Base-by-base conservation (phyloP, 177 flowering plant genomes). In the Vitis hybrid region DNA sequence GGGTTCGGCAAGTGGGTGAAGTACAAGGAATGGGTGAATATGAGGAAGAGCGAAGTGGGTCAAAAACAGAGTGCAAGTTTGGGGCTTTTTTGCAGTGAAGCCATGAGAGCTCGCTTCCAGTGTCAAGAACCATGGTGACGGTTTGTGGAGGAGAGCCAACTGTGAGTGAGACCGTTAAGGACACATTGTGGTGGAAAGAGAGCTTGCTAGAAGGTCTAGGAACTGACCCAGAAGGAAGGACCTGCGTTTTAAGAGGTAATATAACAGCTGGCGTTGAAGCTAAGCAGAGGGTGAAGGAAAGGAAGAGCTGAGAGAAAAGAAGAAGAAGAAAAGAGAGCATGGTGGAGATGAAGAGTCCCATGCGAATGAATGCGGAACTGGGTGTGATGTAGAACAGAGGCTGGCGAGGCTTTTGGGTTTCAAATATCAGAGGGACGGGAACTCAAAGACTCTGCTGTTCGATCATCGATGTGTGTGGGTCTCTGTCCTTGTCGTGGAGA, bases 21-120 rank as follows among this genome's bases (percentile, higher is more conserved):
- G 86, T 62, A 67, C 98, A 93, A 4, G 87, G 82, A 63, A 86
- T 40, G 3, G 89, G 81, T 0, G 84, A 51, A 74, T 89, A 91
- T 0, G 97, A 84, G 2, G 78, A 48, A 50, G 98, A 93, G n/a
- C n/a, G 49, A 12, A 61, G 19, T 3, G 94, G 95, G 81, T 80
- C 60, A 74, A 87, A 92, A 0, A 81, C 30, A 57, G 84, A 62
- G 3, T 70, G 60, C 0, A 72, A 57, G 49, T 14, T 62, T 18
- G 72, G 77, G 62, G 78, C 18, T 66, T 78, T 82, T 0, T 78
- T 84, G 71, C 97, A 89, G 69, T 82, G 90, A 11, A 93, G 79
- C 91, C 91, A 93, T 0, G 96, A 87, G 67, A 93, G 95, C 72
- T 93, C 95, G 67, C 98, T 93, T 18, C 98, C 98, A 1, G 98